A percentile compares a stretch with the other conserved stretches of the same genome.
phyloP scores from a whole-genome alignment of 192 early-diverging fungal species.

The Podila clonocystis region DNA sequence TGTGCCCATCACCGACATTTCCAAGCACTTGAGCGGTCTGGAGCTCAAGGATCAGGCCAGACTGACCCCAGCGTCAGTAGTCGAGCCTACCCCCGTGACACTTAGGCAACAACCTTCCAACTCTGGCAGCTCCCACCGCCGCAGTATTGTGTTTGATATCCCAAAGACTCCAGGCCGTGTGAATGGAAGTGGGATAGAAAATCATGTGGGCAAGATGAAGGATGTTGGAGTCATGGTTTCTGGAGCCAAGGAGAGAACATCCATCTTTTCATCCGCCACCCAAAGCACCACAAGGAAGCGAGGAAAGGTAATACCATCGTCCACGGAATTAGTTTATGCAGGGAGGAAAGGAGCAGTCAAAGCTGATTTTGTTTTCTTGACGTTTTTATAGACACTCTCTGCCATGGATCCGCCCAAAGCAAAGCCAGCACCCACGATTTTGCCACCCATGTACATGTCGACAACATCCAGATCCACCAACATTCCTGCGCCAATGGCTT shows the following conservation, averaged over 20 bases:
- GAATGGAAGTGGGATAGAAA: conserved; percentile 4
- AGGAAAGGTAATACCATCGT: conserved; percentile 32
- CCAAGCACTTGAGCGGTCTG: conserved; percentile 38
- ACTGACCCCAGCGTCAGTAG: conserved; percentile 6
- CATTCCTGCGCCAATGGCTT: conserved; percentile 30
- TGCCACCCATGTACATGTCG: conserved; percentile 53
- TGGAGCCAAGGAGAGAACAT: conserved; percentile 27
- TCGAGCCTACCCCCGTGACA: conserved; percentile 7
- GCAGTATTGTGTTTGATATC: conserved; percentile 43
- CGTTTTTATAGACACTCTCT: conserved; percentile 25
- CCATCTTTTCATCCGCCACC: conserved; percentile 22
- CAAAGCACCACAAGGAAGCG: conserved; percentile 29
- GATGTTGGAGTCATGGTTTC: conserved; percentile 32
- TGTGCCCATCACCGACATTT: conserved; percentile 30
- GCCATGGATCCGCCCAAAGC: conserved; percentile 50
- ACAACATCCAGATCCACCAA: conserved; percentile 30
- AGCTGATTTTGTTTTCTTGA: neutral
- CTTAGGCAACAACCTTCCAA: conserved; percentile 8
- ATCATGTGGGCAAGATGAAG: conserved; percentile 28
- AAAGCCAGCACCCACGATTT: conserved; percentile 38
- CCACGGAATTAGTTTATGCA: neutral
- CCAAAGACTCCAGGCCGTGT: conserved; percentile 15
- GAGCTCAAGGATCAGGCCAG: conserved; percentile 22
- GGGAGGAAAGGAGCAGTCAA: neutral
- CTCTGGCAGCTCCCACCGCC: conserved; percentile 13